A percentile compares a stretch with the other conserved stretches of the same genome.
Conservation (phyloP, 139 green algal species). For the Pleodorina starrii region DNA sequence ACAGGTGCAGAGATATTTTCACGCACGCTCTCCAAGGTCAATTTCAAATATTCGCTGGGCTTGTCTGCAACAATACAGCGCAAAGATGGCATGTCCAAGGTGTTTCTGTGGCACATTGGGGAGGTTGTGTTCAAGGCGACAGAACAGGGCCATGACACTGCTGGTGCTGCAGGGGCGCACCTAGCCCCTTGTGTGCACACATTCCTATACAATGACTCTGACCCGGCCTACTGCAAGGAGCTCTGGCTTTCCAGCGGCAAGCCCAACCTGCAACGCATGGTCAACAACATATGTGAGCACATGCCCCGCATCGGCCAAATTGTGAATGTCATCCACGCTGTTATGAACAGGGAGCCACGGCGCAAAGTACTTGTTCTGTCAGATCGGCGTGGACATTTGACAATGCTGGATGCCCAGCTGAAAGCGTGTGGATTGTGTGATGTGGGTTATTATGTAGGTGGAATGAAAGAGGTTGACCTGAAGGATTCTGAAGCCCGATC, state of each 20-base stretch:
- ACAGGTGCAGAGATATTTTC: slow-evolving; percentile 52
- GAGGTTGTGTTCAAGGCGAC: slow-evolving; percentile 39
- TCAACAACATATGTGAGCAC: slow-evolving; percentile 48
- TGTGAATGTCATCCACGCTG: background rate
- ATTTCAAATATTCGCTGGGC: slow-evolving; percentile 44
- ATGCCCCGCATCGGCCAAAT: background rate
- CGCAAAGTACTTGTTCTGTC: slow-evolving; percentile 43
- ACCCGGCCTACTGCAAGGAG: slow-evolving; percentile 6
- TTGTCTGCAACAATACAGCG: slow-evolving; percentile 44
- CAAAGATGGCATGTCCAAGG: slow-evolving; percentile 54
- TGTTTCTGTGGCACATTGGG: slow-evolving; percentile 39
- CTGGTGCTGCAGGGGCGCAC: background rate
- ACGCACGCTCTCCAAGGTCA: slow-evolving; percentile 14
- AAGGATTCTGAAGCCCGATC: background rate
- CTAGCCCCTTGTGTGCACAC: background rate
- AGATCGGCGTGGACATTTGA: slow-evolving; percentile 41
- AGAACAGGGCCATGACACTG: too few species aligned
- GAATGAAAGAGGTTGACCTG: slow-evolving; percentile 30
- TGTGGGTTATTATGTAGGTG: slow-evolving; percentile 48
- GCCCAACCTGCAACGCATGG: slow-evolving; percentile 50
- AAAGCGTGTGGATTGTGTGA: background rate
- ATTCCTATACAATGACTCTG: background rate
- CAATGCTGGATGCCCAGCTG: background rate
- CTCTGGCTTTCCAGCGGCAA: background rate
- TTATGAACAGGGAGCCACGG: background rate